A percentile compares a stretch with the other conserved stretches of the same genome.
These are phyloP conservation scores for Aspergillus eucalypticola DNA, from an alignment of 2,329 filamentous ascomycete genomes.

Conservation along the genomic window DNA sequence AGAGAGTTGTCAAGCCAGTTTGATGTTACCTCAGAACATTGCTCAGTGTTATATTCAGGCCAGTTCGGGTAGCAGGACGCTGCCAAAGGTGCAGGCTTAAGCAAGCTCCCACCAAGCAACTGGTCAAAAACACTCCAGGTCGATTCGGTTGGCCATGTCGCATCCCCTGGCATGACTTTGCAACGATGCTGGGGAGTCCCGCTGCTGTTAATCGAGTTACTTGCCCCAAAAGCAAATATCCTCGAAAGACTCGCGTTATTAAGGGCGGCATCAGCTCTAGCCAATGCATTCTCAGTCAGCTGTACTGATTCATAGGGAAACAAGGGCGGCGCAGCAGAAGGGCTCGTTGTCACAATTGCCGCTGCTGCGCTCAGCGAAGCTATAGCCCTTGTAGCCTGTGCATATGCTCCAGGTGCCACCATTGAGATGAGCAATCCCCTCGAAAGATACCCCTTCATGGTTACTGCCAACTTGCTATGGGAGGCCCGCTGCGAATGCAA, in stretches of 20 bases:
- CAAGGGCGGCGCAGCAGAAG: slow-evolving; percentile 21
- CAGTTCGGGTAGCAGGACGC: slow-evolving; percentile 38
- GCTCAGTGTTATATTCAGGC: slow-evolving; percentile 32
- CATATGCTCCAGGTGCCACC: not conserved
- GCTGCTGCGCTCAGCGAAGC: slow-evolving; percentile 11
- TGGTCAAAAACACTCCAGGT: slow-evolving; percentile 37
- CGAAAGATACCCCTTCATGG: slow-evolving; percentile 8
- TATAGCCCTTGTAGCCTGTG: not conserved
- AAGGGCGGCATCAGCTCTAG: slow-evolving; percentile 31
- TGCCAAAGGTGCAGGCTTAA: slow-evolving; percentile 36
- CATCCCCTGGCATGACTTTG: slow-evolving; percentile 26
- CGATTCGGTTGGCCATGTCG: slow-evolving; percentile 18
- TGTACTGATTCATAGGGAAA: slow-evolving; percentile 31
- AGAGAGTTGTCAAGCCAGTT: slow-evolving; percentile 29
- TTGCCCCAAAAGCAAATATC: slow-evolving; percentile 36
- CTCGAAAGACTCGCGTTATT: slow-evolving; percentile 31
- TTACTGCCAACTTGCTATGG: not conserved
- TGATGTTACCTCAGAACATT: slow-evolving; percentile 30
- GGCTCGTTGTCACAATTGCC: slow-evolving; percentile 7
- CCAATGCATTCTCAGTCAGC: slow-evolving; percentile 38
- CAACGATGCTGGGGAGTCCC: slow-evolving; percentile 45
- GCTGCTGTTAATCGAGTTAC: slow-evolving; percentile 12
- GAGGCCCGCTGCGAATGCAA: not conserved
- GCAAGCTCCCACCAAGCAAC: slow-evolving; percentile 36
- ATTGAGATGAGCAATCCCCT: slow-evolving; percentile 3